Base-by-base conservation (phyloP, 2,329 filamentous ascomycete genomes). In the Aciculosporium take region DNA sequence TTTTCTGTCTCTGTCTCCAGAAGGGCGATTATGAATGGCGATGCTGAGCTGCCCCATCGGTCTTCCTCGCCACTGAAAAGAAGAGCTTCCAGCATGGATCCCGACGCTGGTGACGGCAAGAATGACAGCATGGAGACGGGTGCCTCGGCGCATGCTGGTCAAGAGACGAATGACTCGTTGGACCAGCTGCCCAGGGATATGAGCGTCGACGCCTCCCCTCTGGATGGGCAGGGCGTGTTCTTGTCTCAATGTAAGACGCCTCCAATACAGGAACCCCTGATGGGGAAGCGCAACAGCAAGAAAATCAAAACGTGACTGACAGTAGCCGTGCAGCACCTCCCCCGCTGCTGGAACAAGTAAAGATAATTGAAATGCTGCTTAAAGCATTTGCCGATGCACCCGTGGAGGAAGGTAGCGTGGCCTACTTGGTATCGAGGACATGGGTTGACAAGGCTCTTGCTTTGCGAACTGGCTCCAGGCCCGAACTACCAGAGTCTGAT, bases 391-490 rank as follows among this genome's bases (percentile, higher is more conserved):
- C 62, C n/a, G 66, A 71, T 36, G 56, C 57, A 0, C 68, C 73
- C 7, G 58, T 79, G n/a, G 62, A 75, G 44, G 83, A 88, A 46
- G 80, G 80, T n/a, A 74, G 84, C 44, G 71, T 76, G 41, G 84
- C 81, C 12, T 94, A 80, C 52, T 62, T 94, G 17, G 74, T 96
- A 4, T 93, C 88, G 2, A 74, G 71, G 39, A 69, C 70, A 45
- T 96, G 91, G 91, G 69, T 95, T 27, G 69, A 73, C 43, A 74
- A 76, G 45, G 84, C 91, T 3, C 66, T 81, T 45, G 72, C 81
- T 20, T 69, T 84, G 42, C 74, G 74, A 37, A 68, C 72, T 7
- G 72, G 76, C n/a, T 59, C 67, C 13, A 70, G 73, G 43, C 62
- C 69, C 39, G 69, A 67, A 17, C 67, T 71, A 46, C 70, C 74